A percentile compares a stretch with the other conserved stretches of the same genome.
Conservation (phyloP, 2,329 filamentous ascomycete species). For the Shiraia sp. region DNA sequence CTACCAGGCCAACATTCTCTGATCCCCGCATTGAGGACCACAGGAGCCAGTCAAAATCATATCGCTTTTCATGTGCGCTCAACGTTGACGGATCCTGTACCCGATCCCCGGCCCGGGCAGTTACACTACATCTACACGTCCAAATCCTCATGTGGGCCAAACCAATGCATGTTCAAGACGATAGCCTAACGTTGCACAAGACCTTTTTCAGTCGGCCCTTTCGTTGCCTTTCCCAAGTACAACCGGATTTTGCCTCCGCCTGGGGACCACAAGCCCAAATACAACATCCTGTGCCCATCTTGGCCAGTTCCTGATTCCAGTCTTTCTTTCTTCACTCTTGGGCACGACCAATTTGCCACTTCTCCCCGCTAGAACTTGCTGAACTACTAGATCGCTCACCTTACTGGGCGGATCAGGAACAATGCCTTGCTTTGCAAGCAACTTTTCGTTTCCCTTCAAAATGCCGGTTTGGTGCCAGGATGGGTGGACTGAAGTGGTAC, state of each 20-base stretch:
- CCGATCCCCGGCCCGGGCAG: too few species aligned
- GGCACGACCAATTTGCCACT: slow-evolving; percentile 30
- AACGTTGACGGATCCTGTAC: too few species aligned
- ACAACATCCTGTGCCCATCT: slow-evolving; percentile 30
- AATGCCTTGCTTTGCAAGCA: slow-evolving; percentile 18
- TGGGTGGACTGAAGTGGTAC: slow-evolving; percentile 34
- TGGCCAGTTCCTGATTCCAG: slow-evolving; percentile 22
- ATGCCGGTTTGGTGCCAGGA: slow-evolving; percentile 32
- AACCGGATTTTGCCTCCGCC: slow-evolving; percentile 7
- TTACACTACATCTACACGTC: too few species aligned
- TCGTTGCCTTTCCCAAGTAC: slow-evolving; percentile 1
- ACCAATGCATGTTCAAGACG: too few species aligned
- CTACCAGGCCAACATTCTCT: too few species aligned
- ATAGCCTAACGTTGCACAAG: too few species aligned
- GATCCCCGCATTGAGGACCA: too few species aligned
- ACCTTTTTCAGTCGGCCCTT: neutral
- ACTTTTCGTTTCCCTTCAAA: slow-evolving; percentile 19
- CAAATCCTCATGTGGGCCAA: too few species aligned
- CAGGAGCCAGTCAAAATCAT: too few species aligned
- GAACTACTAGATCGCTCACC: slow-evolving; percentile 25
- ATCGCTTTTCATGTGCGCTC: too few species aligned
- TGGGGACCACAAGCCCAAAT: slow-evolving; percentile 18
- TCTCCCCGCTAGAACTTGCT: slow-evolving; percentile 27
- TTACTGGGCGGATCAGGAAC: slow-evolving; percentile 19
- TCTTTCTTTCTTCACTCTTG: slow-evolving; percentile 11